A percentile compares a stretch with the other conserved stretches of the same genome.
Evolutionary conservation across 2,329 filamentous ascomycete species (phyloP).

Genomic region (Emergomyces pasteurianus): DNA sequence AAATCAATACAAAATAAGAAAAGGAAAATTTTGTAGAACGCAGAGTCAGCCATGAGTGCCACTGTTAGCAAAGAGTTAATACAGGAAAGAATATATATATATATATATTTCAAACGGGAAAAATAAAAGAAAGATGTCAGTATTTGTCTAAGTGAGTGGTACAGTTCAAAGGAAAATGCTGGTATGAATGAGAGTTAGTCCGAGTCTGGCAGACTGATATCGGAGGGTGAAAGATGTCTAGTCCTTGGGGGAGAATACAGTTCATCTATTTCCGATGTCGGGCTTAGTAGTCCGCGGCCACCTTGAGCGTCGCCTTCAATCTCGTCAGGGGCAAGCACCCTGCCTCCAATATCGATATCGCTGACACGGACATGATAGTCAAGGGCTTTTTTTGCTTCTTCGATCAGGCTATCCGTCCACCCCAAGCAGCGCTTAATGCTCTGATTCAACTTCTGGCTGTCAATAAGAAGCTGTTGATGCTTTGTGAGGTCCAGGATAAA

Average conservation of each 20-base stretch:
- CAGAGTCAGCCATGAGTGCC: background rate
- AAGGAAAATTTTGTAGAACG: background rate
- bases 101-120: too few relatives aligned
- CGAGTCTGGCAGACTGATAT: background rate
- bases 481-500: slow-evolving; percentile 76
- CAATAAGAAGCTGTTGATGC: slow-evolving; percentile 76
- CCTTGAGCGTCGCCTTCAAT: slow-evolving; percentile 28
- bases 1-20: background rate
- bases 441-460: slow-evolving; percentile 91
- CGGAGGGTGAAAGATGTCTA: background rate
- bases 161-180: background rate
- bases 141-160: background rate
- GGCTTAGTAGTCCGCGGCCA: slow-evolving; percentile 23
- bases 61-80: background rate
- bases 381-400: slow-evolving; percentile 75
- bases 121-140: background rate
- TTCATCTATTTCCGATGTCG: slow-evolving; percentile 7
- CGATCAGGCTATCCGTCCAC: slow-evolving; percentile 84
- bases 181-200: background rate
- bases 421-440: slow-evolving; percentile 79
- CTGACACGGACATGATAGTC: slow-evolving; percentile 67
- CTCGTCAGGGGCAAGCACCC: slow-evolving; percentile 63
- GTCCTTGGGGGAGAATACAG: background rate
- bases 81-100: background rate
- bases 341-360: slow-evolving; percentile 70